Base-by-base conservation (phyloP, 2,329 filamentous ascomycete genomes). In the Penicillium sp. region DNA sequence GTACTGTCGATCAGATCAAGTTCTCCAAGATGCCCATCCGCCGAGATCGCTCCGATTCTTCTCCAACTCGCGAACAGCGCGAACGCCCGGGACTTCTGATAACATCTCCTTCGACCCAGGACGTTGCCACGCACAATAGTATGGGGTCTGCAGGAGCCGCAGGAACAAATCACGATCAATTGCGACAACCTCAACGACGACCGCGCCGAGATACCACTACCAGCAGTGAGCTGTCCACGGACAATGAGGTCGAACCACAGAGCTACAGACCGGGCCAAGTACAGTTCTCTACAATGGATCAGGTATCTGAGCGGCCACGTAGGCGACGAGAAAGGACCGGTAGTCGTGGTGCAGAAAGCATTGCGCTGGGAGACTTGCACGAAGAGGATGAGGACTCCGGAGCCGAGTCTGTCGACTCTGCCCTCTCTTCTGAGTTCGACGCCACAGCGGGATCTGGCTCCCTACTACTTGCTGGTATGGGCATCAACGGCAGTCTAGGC, bases 1-100 rank as follows among this genome's bases (percentile, higher is more conserved):
- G 88, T 49, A 87, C 89, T 42, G 87, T 88, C 2, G 90, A 95
- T 68, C 90, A 95, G 70, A 96, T 97, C 70, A 92, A 93, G 67
- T 99, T 99, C 72, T 85, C 88, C 45, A 97, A 97, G 74, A 93
- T 96, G 89, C 93, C 94, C 1, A 82, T 96, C 41, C 84, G 92
- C 28, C 85, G 85, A 60, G 60, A 63, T 23, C 85, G 93, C 51
- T 89, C 92, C 24, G 93, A 90, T 10, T 96, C 92, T 0, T 96
- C 93, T 44, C 93, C 93, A 3, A 85, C 89, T 34, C 86, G 90
- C 43, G 74, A 76, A 55, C 71, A 66, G 28, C 68, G 67, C 39
- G 79, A 80, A 47, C 66, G 65, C 16, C 73, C 75, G 8, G 76
- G 81, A 24, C 71, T 81, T n/a, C 72, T 77, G 63, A 70, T 82